A percentile compares a stretch with the other conserved stretches of the same genome.
phyloP scores from a whole-genome alignment of 2,329 filamentous ascomycete genomes.

The Hymenoscyphus scutula region DNA sequence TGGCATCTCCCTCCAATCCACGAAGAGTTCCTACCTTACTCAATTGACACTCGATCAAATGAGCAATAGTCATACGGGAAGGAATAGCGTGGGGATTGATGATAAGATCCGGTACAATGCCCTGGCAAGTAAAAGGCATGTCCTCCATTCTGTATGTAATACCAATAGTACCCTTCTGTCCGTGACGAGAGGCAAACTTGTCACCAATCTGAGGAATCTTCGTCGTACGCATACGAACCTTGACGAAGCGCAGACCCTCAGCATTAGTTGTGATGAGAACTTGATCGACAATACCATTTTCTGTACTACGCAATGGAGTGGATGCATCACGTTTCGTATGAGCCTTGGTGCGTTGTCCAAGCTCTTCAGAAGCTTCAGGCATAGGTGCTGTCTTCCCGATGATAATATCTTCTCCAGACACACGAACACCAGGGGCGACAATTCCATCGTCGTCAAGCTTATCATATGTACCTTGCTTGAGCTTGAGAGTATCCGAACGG shows the following conservation, averaged over 20 bases:
- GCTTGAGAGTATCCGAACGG: slow-evolving; percentile 79
- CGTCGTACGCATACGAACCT: slow-evolving; percentile 94
- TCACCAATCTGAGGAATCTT: slow-evolving; percentile 99
- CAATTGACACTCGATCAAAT: slow-evolving; percentile 98
- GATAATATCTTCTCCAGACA: slow-evolving; percentile 97
- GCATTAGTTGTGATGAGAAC: slow-evolving; percentile 93
- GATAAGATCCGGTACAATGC: slow-evolving; percentile 90
- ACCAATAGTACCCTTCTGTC: slow-evolving; percentile 98
- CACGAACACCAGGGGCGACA: slow-evolving; percentile 87
- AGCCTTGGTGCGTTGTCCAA: slow-evolving; percentile 84
- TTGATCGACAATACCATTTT: slow-evolving; percentile 93
- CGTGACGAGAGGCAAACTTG: slow-evolving; percentile 98
- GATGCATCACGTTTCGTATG: slow-evolving; percentile 96
- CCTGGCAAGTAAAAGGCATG: slow-evolving; percentile 95
- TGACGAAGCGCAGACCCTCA: slow-evolving; percentile 92
- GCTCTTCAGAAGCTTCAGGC: slow-evolving; percentile 85
- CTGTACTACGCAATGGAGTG: slow-evolving; percentile 89
- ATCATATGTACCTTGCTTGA: slow-evolving; percentile 95
- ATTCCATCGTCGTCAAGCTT: slow-evolving; percentile 97
- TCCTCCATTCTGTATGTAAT: slow-evolving; percentile 97
- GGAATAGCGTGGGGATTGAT: slow-evolving; percentile 99
- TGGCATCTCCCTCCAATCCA: slow-evolving; percentile 95
- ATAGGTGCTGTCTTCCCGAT: slow-evolving; percentile 98
- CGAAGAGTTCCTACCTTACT: slow-evolving; percentile 93
- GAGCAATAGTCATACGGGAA: slow-evolving; percentile 99